Percentiles rank a stretch among this genome's conserved stretches.
These are phyloP conservation scores for Jatropha podagrica DNA, from an alignment of 441 rosid genomes.

Conservation along the genomic window DNA sequence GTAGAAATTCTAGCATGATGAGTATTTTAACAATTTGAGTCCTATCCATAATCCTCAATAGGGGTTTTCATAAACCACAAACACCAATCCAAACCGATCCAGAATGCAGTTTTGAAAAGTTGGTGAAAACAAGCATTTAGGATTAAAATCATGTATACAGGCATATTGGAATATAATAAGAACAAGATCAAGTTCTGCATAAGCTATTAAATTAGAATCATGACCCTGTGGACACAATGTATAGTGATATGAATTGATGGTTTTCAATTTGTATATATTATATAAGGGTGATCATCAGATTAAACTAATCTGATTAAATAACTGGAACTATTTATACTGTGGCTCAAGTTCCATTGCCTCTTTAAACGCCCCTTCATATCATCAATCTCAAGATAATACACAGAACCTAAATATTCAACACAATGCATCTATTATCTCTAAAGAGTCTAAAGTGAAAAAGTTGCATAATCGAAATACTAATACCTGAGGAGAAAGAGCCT, in stretches of 20 bases:
- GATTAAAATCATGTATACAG: background rate
- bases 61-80: too few species aligned
- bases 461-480: background rate
- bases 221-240: background rate
- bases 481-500: conserved; percentile 79
- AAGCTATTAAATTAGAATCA: background rate
- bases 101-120: too few species aligned
- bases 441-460: background rate
- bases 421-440: background rate
- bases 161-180: background rate
- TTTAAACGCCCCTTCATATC: background rate
- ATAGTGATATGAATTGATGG: background rate
- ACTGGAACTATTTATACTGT: background rate
- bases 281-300: background rate
- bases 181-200: background rate
- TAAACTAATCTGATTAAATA: background rate
- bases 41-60: too few species aligned
- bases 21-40: too few species aligned
- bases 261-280: background rate
- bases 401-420: background rate
- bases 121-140: background rate
- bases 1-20: too few species aligned
- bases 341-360: background rate
- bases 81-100: too few species aligned
- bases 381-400: background rate